Conservation (phyloP, 805 yeast species). For the Candida koratica region DNA sequence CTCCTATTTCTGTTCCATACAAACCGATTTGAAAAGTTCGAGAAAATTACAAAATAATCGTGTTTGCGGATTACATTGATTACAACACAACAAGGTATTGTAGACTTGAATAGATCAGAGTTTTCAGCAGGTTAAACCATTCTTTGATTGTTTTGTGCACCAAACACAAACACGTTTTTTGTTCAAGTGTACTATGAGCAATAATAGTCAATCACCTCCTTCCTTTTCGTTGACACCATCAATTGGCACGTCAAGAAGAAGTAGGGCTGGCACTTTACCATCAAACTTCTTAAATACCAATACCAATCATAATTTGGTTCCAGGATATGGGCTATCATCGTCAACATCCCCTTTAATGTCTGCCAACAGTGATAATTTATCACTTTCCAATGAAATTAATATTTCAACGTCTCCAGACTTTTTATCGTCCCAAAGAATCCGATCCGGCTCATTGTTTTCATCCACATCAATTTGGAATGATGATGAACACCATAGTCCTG, state of each 20-base stretch:
- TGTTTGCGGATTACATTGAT: constrained; percentile 1
- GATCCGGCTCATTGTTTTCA: constrained; percentile 54
- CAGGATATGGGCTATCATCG: constrained; percentile 8
- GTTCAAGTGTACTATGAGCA: constrained; percentile 1
- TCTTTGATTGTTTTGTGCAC: background rate
- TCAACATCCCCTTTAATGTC: constrained; percentile 20
- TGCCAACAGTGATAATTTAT: constrained; percentile 8
- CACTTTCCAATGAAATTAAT: constrained; percentile 7
- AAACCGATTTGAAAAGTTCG: constrained; percentile 8
- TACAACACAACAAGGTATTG: background rate
- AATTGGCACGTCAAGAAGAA: constrained; percentile 38
- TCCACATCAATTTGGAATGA: constrained; percentile 59
- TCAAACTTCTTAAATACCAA: constrained; percentile 42
- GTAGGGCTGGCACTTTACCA: constrained; percentile 79
- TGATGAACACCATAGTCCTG: constrained; percentile 22
- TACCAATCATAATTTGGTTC: background rate
- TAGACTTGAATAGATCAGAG: too few relatives aligned
- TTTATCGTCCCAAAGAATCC: constrained; percentile 31
- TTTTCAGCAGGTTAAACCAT: background rate
- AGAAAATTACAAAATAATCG: constrained; percentile 6
- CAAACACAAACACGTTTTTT: background rate
- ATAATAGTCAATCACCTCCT: constrained; percentile 24
- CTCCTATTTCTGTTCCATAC: constrained; percentile 7
- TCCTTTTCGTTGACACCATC: constrained; percentile 28
- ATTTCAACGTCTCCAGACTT: constrained; percentile 10